These are phyloP conservation scores for Aspergillus sclerotiicarbonarius DNA, from an alignment of 495 filamentous ascomycete genomes.

Conservation along the genomic window DNA sequence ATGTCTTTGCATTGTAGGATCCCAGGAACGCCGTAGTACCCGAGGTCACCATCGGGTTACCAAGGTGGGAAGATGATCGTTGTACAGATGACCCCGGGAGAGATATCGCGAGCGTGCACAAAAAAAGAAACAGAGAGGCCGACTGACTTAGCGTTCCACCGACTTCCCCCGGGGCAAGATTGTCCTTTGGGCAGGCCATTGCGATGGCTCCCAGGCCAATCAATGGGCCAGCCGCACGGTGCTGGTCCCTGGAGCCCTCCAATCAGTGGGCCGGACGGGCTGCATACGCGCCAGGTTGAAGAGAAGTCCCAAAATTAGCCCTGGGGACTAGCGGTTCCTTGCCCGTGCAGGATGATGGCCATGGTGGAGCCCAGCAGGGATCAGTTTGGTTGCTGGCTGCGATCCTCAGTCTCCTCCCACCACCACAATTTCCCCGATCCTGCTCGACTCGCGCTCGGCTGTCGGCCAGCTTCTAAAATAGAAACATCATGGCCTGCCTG, in stretches of 20 bases:
- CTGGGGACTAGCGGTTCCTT: constrained; percentile 7
- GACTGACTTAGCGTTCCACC: background rate
- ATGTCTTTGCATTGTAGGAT: background rate
- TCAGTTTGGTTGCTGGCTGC: constrained; percentile 9
- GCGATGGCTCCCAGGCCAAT: constrained; percentile 16
- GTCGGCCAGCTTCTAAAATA: constrained; percentile 22
- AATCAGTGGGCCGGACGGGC: constrained; percentile 12
- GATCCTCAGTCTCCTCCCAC: constrained; percentile 16
- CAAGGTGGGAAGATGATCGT: background rate
- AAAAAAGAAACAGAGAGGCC: constrained; percentile 7
- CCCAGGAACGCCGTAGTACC: background rate
- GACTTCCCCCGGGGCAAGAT: constrained; percentile 5
- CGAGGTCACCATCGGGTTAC: background rate
- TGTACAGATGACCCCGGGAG: background rate
- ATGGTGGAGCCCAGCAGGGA: constrained; percentile 12
- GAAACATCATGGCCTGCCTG: constrained; percentile 23
- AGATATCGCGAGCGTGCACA: background rate
- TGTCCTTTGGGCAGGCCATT: constrained; percentile 3
- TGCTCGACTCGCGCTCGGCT: constrained; percentile 11
- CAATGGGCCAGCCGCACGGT: constrained; percentile 15
- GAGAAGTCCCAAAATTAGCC: constrained; percentile 30
- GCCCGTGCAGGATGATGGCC: constrained; percentile 15
- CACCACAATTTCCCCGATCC: constrained; percentile 19
- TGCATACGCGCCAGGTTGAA: constrained; percentile 22
- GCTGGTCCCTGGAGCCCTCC: constrained; percentile 6